Evolutionary conservation across 257 asterid genomes (phyloP), one percentile per base, ranked within the genome.

Genomic region (Penstemon barbatus): DNA sequence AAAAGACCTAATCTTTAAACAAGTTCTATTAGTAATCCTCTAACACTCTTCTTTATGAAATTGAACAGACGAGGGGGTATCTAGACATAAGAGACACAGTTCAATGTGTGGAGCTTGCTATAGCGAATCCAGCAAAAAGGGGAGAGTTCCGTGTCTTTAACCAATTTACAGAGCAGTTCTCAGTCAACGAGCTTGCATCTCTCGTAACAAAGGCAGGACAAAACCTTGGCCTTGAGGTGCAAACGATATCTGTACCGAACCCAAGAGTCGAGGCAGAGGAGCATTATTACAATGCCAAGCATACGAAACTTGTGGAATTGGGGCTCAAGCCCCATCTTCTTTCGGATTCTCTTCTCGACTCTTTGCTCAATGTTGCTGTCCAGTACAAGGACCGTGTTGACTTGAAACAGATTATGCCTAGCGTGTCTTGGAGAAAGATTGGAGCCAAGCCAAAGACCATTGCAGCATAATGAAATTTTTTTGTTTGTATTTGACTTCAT

Each of bases 191-290:
- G 69, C 97, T 93, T 6, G 97, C 97, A 0, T 78, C 87, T 46
- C 95, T 87, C 1, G 96, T 93, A 51, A 90, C 94, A 8, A 90
- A 84, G 71, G 97, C 96, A 0, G 99, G 99, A 19, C 71, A 76
- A 68, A 88, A 93, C 72, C 94, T 93, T 5, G 97, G 99, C 38
- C 77, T 93, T 48, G 91, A 88, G 71, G 96, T 93, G 76, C 68
- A 76, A 58, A 85, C 95, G 9, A 59, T 75, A 66, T 85, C 96
- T 0, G 92, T 93, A 10, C 92, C 96, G 53, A 93, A 93, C 82
- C 99, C 99, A 2, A 84, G 99, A 71, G 99, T 93, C 51, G 97
- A 93, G 79, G 96, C 96, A 0, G 99, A 93, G 83, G 96, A 90
- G 80, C 99, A 93, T 75, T 93, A 90, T 79, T 93, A 93, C 73